phyloP scores from a whole-genome alignment of 495 filamentous ascomycete genomes.

The Aspergillus hancockii region DNA sequence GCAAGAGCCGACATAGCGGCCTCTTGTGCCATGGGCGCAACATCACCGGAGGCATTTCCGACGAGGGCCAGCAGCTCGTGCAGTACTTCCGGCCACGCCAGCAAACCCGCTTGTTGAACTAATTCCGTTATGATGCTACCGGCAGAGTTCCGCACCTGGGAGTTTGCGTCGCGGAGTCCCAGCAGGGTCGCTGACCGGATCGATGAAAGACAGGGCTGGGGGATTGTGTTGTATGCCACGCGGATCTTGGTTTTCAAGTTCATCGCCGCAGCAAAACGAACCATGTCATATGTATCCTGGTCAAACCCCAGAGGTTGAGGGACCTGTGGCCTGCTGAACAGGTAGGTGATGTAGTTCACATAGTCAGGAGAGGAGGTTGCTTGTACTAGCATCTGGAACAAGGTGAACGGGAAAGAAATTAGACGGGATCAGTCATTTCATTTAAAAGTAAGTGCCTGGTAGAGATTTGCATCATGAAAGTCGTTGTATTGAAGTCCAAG shows the following conservation, averaged over 20 bases:
- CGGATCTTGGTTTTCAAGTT: slow-evolving; percentile 94
- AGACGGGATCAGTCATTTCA: slow-evolving; percentile 7
- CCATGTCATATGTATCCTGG: slow-evolving; percentile 63
- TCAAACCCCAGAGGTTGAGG: slow-evolving; percentile 58
- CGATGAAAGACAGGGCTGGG: slow-evolving; percentile 66
- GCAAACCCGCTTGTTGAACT: slow-evolving; percentile 77
- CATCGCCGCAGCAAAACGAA: slow-evolving; percentile 83
- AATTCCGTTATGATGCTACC: slow-evolving; percentile 97
- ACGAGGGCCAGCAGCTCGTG: slow-evolving; percentile 77
- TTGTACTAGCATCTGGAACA: slow-evolving; percentile 84
- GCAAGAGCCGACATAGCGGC: slow-evolving; percentile 89
- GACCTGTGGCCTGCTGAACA: slow-evolving; percentile 71
- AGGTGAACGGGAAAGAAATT: slow-evolving; percentile 7
- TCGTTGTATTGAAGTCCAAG: not conserved
- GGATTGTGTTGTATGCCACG: slow-evolving; percentile 67
- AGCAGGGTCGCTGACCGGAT: slow-evolving; percentile 76
- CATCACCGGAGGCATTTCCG: slow-evolving; percentile 67
- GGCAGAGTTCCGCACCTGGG: slow-evolving; percentile 82
- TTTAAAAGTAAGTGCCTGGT: not conserved
- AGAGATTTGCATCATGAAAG: not conserved
- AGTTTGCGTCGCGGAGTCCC: slow-evolving; percentile 76
- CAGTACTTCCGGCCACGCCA: slow-evolving; percentile 89
- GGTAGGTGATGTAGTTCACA: slow-evolving; percentile 93
- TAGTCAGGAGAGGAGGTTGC: slow-evolving; percentile 90
- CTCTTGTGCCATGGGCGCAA: slow-evolving; percentile 73